Evolutionary conservation across 2,329 filamentous ascomycete genomes (phyloP).

Genomic region (Apiospora hydei): DNA sequence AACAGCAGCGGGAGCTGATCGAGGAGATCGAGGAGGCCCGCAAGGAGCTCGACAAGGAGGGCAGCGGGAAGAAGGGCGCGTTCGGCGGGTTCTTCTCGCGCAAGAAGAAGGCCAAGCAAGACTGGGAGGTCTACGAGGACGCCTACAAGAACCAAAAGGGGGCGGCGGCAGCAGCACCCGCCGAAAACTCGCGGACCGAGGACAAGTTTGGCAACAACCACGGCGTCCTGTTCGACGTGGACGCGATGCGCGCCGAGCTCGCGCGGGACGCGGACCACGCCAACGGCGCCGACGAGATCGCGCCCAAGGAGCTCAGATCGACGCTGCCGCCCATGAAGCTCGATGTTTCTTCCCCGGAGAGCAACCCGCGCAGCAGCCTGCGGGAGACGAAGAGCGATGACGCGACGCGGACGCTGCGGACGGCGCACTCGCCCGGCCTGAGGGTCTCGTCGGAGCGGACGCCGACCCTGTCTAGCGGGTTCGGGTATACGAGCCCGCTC

Average conservation of each 20-base stretch:
- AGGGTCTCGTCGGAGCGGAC: constrained; percentile 37
- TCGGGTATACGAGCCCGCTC: constrained; percentile 28
- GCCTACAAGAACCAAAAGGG: constrained; percentile 49
- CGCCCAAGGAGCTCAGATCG: constrained; percentile 83
- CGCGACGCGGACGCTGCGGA: constrained; percentile 38
- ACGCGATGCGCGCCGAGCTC: constrained; percentile 88
- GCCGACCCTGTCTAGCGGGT: constrained; percentile 37
- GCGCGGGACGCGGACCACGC: constrained; percentile 71
- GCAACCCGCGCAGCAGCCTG: constrained; percentile 43
- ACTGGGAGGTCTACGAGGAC: constrained; percentile 95
- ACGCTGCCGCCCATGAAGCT: constrained; percentile 92
- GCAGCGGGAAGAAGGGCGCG: constrained; percentile 62
- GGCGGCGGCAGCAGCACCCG: neutral
- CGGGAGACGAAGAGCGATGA: constrained; percentile 58
- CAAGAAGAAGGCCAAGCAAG: constrained; percentile 75
- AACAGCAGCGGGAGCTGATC: constrained; percentile 90
- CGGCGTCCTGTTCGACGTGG: constrained; percentile 89
- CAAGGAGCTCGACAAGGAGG: constrained; percentile 80
- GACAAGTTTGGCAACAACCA: constrained; percentile 60
- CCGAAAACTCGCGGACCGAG: constrained; percentile 44
- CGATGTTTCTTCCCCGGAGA: constrained; percentile 49
- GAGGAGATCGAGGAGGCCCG: constrained; percentile 96
- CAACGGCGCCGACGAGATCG: constrained; percentile 48
- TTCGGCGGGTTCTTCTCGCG: constrained; percentile 80
- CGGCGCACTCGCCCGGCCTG: constrained; percentile 34